Conservation (phyloP, 441 rosid genomes). For the Pelargonium myrrhifolium region DNA sequence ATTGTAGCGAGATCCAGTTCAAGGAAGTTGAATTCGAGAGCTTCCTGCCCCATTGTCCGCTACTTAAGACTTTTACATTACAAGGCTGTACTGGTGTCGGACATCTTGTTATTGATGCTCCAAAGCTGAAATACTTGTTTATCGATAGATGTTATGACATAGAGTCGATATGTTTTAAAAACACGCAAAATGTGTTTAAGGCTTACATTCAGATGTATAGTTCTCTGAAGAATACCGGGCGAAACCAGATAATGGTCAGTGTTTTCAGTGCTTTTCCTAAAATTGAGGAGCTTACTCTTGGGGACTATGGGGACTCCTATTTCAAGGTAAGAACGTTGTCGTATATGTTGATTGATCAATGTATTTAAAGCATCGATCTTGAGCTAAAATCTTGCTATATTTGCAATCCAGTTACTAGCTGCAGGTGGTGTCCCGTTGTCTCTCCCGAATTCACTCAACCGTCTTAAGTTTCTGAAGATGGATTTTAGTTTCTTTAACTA, state of each 20-base stretch:
- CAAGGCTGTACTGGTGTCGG: not conserved
- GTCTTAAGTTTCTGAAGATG: not conserved
- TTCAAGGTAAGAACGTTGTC: not conserved
- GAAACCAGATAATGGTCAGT: not conserved
- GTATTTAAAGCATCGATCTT: not conserved
- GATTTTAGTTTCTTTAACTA: not conserved
- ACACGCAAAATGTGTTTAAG: not conserved
- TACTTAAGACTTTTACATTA: not conserved
- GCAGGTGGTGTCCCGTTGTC: not conserved
- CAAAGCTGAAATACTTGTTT: not conserved
- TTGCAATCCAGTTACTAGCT: not conserved
- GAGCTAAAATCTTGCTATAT: not conserved
- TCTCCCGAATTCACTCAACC: not conserved
- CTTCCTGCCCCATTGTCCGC: not conserved
- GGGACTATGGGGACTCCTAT: slow-evolving; percentile 3
- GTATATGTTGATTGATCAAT: not conserved
- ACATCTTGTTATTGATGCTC: not conserved
- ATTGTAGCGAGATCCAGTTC: not conserved
- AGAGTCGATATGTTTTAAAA: not conserved
- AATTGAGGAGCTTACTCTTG: slow-evolving; percentile 1
- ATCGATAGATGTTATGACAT: not conserved
- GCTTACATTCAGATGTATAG: not conserved
- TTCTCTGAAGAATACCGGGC: not conserved
- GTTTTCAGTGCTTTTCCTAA: not conserved
- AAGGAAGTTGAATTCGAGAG: not conserved